Base-by-base conservation (phyloP, 2,329 filamentous ascomycete genomes). In the Iodosphaeria phyllophila region DNA sequence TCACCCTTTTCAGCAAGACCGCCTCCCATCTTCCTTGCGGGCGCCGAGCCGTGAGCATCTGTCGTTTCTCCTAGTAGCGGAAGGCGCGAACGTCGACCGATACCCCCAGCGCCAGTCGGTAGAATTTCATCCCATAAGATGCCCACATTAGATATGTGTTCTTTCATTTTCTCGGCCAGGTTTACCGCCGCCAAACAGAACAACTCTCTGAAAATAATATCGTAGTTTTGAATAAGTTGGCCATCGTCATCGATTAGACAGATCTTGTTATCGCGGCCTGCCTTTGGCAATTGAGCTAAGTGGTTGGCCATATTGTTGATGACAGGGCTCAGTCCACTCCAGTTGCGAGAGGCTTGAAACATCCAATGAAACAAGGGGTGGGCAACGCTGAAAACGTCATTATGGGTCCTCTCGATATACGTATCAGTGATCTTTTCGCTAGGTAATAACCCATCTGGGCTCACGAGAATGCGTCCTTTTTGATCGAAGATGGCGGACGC, bases 311-410 rank as follows among this genome's bases (percentile, higher is more conserved):
- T 92, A 20, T 64, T 64, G 5, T 65, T 64, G 13, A 91, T 57
- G 5, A 89, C 54, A 22, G 69, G 64, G 27, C 58, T 58, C 14
- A 92, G 60, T 20, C 67, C 63, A 6, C 51, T 43, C 83, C 83
- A 92, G 44, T 83, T 75, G 30, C 72, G 64, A 5, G 77, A 79
- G 3, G 80, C 77, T 28, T 77, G 67, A 42, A 78, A 91, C 39
- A 89, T 74, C 83, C 83, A 92, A 24, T 83, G 69, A 47, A 89
- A 92, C 2, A 84, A 68, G 0, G 77, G 68, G 41, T 92, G 80
- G 1, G 68, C 65, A 13, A 71, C 70, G 28, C 70, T 71, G 39
- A 92, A 84, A 9, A 73, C 66, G 31, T 91, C 79, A 30, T 73
- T 68, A 26, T 74, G 66, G 15, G 67, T 70, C 43, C 60, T 65